Percentiles rank a stretch among this genome's conserved stretches.
Conservation (phyloP, 2,329 filamentous ascomycete genomes). For the Colletotrichum simmondsii region DNA sequence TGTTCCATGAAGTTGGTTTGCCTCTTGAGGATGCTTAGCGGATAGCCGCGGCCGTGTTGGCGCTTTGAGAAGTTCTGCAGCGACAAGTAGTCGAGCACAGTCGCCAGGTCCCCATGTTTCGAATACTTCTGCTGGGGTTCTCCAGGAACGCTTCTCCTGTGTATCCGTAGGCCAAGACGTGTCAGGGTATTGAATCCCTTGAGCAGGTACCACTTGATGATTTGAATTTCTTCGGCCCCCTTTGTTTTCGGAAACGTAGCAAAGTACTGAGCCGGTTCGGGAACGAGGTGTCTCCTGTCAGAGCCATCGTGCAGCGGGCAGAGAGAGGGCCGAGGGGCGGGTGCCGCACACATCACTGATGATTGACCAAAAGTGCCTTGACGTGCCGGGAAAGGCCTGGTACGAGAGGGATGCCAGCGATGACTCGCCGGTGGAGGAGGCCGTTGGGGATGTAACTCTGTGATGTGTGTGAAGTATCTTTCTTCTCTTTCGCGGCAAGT, state of each 20-base stretch:
- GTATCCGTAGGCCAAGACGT: not conserved
- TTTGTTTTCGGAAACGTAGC: constrained; percentile 7
- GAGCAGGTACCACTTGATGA: not conserved
- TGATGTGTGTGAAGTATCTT: constrained; percentile 16
- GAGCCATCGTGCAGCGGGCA: constrained; percentile 8
- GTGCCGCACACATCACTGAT: constrained; percentile 1
- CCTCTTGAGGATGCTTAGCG: constrained; percentile 4
- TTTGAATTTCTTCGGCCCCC: constrained; percentile 1
- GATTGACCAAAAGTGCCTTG: constrained; percentile 2
- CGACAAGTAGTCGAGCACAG: not conserved
- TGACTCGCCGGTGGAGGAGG: not conserved
- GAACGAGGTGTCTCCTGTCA: constrained; percentile 23
- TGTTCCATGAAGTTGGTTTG: not conserved
- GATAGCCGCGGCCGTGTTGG: constrained; percentile 9
- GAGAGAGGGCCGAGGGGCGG: constrained; percentile 1
- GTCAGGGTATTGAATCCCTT: not conserved
- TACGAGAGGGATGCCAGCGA: not conserved
- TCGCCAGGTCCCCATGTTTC: constrained; percentile 7
- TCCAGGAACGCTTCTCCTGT: not conserved
- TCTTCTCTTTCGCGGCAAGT: not conserved
- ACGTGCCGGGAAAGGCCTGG: constrained; percentile 12
- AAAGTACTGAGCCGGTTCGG: not conserved
- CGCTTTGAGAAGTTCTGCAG: constrained; percentile 17
- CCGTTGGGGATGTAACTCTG: constrained; percentile 21
- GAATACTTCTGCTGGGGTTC: not conserved